phyloP scores from a whole-genome alignment of 192 early-diverging fungal species.

The Anaeromyces robustus region DNA sequence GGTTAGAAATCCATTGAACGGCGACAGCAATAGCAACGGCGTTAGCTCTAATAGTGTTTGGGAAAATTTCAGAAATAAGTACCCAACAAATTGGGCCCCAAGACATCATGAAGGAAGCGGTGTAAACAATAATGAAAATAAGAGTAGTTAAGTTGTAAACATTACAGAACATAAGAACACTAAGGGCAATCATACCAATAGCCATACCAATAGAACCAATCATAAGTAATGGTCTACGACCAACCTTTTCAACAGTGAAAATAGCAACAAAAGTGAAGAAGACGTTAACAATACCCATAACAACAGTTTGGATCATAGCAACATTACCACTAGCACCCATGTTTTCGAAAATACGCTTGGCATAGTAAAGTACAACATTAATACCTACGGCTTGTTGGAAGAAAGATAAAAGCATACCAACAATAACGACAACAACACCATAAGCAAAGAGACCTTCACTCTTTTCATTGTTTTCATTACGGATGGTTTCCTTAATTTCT shows the following conservation, averaged over 20 bases:
- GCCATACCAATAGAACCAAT: not conserved
- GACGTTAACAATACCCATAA: not conserved
- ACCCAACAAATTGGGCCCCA: conserved; percentile 6
- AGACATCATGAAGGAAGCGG: not conserved
- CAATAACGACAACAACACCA: conserved; percentile 13
- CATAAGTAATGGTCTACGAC: not conserved
- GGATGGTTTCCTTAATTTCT: not conserved
- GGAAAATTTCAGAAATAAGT: conserved; percentile 2
- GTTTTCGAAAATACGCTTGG: conserved; percentile 22
- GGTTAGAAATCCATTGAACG: not conserved
- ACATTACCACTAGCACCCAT: conserved; percentile 12
- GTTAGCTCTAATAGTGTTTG: not conserved
- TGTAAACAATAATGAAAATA: not conserved
- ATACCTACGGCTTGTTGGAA: conserved; percentile 63
- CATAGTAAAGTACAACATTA: conserved; percentile 62
- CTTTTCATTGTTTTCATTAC: not conserved
- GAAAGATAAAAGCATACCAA: conserved; percentile 47
- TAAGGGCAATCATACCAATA: not conserved
- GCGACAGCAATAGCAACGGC: not conserved
- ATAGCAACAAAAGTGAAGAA: not conserved
- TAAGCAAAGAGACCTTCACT: not conserved
- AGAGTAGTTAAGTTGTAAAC: not conserved
- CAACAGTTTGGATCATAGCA: not conserved
- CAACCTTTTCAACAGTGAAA: not conserved
- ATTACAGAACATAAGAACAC: not conserved